A percentile compares a stretch with the other conserved stretches of the same genome.
These are phyloP conservation scores for Penicillium griseofulvum DNA, from an alignment of 2,329 filamentous ascomycete species.

Conservation along the genomic window DNA sequence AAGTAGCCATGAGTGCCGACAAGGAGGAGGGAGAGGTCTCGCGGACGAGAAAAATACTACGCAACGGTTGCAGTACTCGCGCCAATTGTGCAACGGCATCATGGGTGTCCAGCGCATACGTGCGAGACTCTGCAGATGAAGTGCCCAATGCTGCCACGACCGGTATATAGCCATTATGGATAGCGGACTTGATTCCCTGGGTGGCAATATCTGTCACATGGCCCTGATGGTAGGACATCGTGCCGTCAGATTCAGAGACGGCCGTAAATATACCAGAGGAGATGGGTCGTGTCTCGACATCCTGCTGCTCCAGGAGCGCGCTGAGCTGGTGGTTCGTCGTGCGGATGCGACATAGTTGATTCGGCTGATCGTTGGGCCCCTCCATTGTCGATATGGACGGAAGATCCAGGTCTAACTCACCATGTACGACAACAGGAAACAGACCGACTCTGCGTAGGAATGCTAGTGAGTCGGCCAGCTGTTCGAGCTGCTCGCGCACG, in stretches of 20 bases:
- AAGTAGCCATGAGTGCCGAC: not conserved
- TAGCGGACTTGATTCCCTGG: not conserved
- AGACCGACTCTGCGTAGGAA: not conserved
- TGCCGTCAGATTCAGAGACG: not conserved
- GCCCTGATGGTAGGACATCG: not conserved
- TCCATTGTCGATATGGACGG: not conserved
- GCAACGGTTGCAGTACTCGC: not conserved
- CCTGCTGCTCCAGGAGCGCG: constrained; percentile 1
- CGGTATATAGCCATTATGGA: not conserved
- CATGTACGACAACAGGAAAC: constrained; percentile 1
- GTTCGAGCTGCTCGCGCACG: not conserved
- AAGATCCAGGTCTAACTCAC: not conserved
- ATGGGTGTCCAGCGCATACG: not conserved
- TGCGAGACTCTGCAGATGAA: not conserved
- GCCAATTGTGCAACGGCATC: not conserved
- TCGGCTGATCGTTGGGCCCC: not conserved
- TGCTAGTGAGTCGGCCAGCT: not conserved
- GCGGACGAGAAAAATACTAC: not conserved
- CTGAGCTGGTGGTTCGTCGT: constrained; percentile 2
- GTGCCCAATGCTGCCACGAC: not conserved
- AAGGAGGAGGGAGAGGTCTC: not conserved
- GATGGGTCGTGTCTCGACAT: constrained; percentile 1
- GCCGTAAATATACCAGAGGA: not conserved
- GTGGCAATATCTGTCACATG: not conserved
- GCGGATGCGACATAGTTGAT: not conserved